phyloP scores from a whole-genome alignment of 2,329 filamentous ascomycete genomes.

The Curvularia spicifera region DNA sequence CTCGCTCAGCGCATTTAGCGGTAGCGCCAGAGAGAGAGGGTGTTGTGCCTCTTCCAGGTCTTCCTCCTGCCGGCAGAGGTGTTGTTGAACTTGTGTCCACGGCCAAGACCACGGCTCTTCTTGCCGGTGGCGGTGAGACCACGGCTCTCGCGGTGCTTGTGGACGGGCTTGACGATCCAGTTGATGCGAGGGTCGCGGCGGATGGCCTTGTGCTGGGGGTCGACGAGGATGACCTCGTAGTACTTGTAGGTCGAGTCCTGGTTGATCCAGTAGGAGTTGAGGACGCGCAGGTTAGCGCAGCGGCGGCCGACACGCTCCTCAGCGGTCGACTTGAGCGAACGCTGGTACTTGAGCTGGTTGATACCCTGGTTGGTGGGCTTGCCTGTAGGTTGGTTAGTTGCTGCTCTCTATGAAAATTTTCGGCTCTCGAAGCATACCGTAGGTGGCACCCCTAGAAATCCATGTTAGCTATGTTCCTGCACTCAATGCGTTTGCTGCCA shows the following conservation, averaged over 20 bases:
- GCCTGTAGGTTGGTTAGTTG: constrained; percentile 64
- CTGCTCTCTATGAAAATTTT: not conserved
- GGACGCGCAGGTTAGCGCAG: constrained; percentile 97
- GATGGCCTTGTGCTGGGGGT: constrained; percentile 99
- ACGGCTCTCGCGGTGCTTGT: constrained; percentile 99
- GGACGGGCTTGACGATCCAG: constrained; percentile 99
- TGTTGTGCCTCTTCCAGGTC: constrained; percentile 99
- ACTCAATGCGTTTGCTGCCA: not conserved
- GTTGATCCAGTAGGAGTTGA: constrained; percentile 99
- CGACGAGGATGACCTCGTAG: constrained; percentile 99
- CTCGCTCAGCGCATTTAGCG: constrained; percentile 64
- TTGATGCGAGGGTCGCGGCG: constrained; percentile 99
- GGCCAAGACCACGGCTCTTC: constrained; percentile 99
- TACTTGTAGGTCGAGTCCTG: constrained; percentile 99
- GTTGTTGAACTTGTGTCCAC: constrained; percentile 99
- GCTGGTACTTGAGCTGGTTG: constrained; percentile 99
- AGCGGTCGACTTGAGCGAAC: constrained; percentile 94
- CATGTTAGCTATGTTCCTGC: constrained; percentile 35
- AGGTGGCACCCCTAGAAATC: constrained; percentile 80
- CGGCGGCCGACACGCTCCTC: constrained; percentile 99
- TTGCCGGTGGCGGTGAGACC: constrained; percentile 98
- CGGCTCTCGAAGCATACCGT: constrained; percentile 69
- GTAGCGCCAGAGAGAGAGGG: constrained; percentile 98
- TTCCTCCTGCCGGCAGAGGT: constrained; percentile 95
- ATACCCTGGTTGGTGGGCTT: constrained; percentile 99